phyloP scores from a whole-genome alignment of 148 eudicot genomes.

The Rhododendron williamsianum region DNA sequence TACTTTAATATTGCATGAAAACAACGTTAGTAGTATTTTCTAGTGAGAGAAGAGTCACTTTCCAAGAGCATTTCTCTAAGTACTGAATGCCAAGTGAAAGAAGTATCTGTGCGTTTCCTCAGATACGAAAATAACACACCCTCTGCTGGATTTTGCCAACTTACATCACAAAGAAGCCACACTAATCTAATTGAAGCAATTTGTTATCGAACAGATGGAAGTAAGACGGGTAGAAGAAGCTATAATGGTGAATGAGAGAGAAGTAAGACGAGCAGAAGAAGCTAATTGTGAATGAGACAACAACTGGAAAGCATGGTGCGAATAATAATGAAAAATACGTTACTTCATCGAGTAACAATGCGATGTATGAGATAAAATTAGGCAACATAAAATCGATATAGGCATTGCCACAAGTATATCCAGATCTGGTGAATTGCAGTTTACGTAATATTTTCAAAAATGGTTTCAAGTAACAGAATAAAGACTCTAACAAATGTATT shows the following conservation, averaged over 20 bases:
- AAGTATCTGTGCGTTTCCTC: background rate
- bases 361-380: no score
- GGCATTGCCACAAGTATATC: background rate
- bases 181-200: background rate
- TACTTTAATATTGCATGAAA: background rate
- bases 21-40: background rate
- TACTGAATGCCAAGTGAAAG: background rate
- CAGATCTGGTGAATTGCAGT: background rate
- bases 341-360: no score
- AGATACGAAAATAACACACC: background rate
- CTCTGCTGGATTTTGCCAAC: background rate
- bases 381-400: background rate
- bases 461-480: background rate
- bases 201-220: background rate
- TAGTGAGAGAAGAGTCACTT: background rate
- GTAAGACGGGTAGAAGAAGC: background rate
- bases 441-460: background rate
- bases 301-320: background rate
- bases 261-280: background rate
- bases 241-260: background rate
- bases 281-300: background rate
- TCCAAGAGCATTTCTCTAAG: background rate
- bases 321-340: background rate
- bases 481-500: background rate
- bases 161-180: background rate